Conservation (phyloP, 2,329 filamentous ascomycete species). For the Phaeosphaeriaceae sp. region DNA sequence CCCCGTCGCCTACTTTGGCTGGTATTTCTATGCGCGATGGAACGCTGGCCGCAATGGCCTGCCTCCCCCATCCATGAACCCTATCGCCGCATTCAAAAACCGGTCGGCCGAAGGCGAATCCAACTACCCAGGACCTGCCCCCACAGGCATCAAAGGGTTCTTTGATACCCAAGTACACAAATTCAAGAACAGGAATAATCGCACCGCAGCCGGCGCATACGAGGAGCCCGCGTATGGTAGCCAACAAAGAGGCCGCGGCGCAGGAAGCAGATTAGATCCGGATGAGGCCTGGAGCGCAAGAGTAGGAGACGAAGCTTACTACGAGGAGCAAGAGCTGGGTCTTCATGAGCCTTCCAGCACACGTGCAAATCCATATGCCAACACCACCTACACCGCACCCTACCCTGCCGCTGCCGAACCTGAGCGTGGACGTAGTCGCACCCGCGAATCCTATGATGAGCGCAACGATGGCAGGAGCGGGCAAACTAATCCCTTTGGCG, state of each 20-base stretch:
- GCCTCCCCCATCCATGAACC: slow-evolving; percentile 73
- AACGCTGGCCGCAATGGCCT: slow-evolving; percentile 77
- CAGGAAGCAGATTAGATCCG: slow-evolving; percentile 71
- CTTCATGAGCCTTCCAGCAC: slow-evolving; percentile 54
- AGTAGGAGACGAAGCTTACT: slow-evolving; percentile 77
- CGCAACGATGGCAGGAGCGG: slow-evolving; percentile 39
- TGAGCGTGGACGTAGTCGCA: slow-evolving; percentile 55
- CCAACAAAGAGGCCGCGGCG: slow-evolving; percentile 45
- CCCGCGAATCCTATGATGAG: slow-evolving; percentile 53
- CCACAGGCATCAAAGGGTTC: slow-evolving; percentile 74
- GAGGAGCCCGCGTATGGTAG: slow-evolving; percentile 64
- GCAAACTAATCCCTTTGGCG: slow-evolving; percentile 42
- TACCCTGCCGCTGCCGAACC: slow-evolving; percentile 36
- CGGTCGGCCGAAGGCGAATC: slow-evolving; percentile 34
- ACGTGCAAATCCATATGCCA: slow-evolving; percentile 41
- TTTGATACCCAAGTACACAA: slow-evolving; percentile 69
- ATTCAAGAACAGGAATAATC: slow-evolving; percentile 70
- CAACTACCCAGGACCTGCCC: slow-evolving; percentile 58
- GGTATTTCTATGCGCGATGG: slow-evolving; percentile 74
- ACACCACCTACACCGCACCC: slow-evolving; percentile 32
- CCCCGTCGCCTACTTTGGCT: slow-evolving; percentile 67
- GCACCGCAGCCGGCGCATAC: slow-evolving; percentile 73
- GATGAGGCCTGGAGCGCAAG: slow-evolving; percentile 87
- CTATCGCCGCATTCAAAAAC: slow-evolving; percentile 71
- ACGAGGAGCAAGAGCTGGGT: slow-evolving; percentile 79